Conservation (phyloP, 148 eudicot species). For the Heliosperma pusillum region DNA sequence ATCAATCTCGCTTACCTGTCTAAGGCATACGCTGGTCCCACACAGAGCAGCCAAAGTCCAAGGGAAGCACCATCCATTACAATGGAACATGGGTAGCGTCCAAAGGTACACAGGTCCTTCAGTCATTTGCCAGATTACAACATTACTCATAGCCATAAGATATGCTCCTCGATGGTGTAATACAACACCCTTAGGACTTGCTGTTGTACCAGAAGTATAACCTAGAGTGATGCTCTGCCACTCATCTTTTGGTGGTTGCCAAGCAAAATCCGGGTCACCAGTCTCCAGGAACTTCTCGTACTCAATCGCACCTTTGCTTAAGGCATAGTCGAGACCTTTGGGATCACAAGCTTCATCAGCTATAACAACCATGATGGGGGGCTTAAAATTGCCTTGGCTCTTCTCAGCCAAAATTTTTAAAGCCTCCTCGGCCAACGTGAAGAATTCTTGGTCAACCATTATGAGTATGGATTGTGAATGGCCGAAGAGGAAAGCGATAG, state of each 20-base stretch:
- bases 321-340: conserved; percentile 57
- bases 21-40: conserved; percentile 89
- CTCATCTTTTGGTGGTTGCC: conserved; percentile 94
- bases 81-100: conserved; percentile 98
- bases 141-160: conserved; percentile 69
- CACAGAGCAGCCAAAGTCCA: conserved; percentile 95
- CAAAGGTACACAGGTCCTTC: conserved; percentile 88
- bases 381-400: conserved; percentile 48
- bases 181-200: conserved; percentile 96
- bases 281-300: conserved; percentile 75
- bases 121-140: conserved; percentile 66
- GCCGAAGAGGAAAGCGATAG: conserved; percentile 69
- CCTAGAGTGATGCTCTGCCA: conserved; percentile 93
- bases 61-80: conserved; percentile 95
- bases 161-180: conserved; percentile 91
- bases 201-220: conserved; percentile 94
- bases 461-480: conserved; percentile 66
- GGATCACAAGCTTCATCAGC: conserved; percentile 77
- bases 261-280: conserved; percentile 73
- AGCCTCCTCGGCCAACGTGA: conserved; percentile 74
- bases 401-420: conserved; percentile 50
- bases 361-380: conserved; percentile 73
- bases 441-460: conserved; percentile 91
- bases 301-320: conserved; percentile 64
- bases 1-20: conserved; percentile 55